Percentiles rank a stretch among this genome's conserved stretches.
phyloP scores from a whole-genome alignment of 352 stramenopile species.

The Phytopythium sindhum region DNA sequence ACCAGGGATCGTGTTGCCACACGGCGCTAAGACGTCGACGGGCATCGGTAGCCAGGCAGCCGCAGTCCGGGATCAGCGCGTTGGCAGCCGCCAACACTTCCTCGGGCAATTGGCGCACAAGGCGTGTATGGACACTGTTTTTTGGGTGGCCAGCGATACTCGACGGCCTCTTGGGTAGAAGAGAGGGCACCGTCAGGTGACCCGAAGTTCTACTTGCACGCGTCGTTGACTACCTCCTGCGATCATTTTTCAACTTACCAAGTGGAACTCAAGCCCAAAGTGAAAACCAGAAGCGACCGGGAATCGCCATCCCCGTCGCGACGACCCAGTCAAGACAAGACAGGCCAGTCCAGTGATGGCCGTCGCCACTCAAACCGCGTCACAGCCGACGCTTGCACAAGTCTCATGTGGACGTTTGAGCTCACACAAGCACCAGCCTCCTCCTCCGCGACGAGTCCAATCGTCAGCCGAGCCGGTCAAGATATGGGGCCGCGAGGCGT shows the following conservation, averaged over 20 bases:
- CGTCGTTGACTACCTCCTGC: too few relatives aligned
- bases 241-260: neutral
- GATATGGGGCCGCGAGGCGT: neutral
- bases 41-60: too few relatives aligned
- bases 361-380: neutral
- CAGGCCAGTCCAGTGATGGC: neutral
- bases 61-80: too few relatives aligned
- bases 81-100: too few relatives aligned
- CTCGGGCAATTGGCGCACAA: too few relatives aligned
- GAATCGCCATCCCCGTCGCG: neutral
- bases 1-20: neutral
- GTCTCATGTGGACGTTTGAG: neutral
- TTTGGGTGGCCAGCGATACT: too few relatives aligned
- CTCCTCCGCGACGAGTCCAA: neutral
- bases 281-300: neutral
- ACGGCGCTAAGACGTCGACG: neutral
- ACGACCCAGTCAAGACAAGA: neutral
- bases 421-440: neutral
- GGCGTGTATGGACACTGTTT: too few relatives aligned
- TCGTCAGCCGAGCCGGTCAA: neutral
- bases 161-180: too few relatives aligned
- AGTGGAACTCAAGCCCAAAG: neutral
- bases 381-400: neutral
- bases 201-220: too few relatives aligned
- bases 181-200: too few relatives aligned